Evolutionary conservation across 140 eudicot species (phyloP).

Genomic region (Ambrosia hybrid): DNA sequence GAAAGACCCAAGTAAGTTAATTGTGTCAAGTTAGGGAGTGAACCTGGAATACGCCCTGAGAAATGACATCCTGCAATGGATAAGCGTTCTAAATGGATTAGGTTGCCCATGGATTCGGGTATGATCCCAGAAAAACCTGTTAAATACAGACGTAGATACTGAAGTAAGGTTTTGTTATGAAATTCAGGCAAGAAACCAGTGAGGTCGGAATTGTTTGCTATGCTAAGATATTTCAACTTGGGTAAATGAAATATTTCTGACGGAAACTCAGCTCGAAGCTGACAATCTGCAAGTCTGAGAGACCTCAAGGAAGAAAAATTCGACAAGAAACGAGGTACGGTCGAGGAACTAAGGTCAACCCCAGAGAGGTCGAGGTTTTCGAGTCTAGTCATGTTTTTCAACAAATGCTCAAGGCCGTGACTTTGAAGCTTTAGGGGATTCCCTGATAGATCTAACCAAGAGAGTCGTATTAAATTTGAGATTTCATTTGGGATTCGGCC

Average conservation of each 20-base stretch:
- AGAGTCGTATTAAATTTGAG: constrained; percentile 14
- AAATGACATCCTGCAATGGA: background rate
- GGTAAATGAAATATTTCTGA: constrained; percentile 21
- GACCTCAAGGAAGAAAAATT: constrained; percentile 25
- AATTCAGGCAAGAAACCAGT: constrained; percentile 34
- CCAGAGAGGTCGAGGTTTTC: constrained; percentile 8
- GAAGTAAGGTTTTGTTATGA: constrained; percentile 22
- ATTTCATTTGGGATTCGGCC: constrained; percentile 32
- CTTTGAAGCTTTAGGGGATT: constrained; percentile 8
- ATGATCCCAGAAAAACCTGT: constrained; percentile 7
- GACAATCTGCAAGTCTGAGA: background rate
- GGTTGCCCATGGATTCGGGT: background rate
- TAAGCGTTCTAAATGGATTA: background rate
- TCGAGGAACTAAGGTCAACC: constrained; percentile 15
- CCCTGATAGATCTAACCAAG: constrained; percentile 19
- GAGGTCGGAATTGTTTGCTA: constrained; percentile 16
- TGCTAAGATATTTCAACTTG: background rate
- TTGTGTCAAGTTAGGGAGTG: background rate
- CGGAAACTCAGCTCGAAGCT: constrained; percentile 26
- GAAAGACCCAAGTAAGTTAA: background rate
- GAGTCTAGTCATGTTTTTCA: constrained; percentile 21
- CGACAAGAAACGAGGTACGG: constrained; percentile 19
- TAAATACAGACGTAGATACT: background rate
- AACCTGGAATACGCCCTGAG: background rate
- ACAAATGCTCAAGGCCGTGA: background rate